Evolutionary conservation across 306 rosid species (phyloP).

Genomic region (Quercus cerris): DNA sequence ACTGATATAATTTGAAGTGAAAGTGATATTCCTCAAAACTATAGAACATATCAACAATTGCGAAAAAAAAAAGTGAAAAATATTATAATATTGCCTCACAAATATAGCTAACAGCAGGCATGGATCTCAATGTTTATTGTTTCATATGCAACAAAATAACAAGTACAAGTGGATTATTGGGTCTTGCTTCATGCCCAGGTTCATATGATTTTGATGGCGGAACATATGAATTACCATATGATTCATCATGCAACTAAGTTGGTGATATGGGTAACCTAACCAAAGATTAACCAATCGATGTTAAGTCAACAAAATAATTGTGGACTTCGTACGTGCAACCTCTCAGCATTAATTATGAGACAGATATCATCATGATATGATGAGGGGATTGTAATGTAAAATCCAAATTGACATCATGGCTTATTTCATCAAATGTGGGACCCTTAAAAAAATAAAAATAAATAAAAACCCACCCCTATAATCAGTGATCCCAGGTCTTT

Average conservation of each 20-base stretch:
- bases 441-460: not conserved
- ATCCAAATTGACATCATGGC: not conserved
- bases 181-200: not conserved
- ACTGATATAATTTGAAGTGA: no score
- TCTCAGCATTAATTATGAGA: not conserved
- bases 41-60: not conserved
- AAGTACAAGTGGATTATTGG: not conserved
- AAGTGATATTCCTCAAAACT: no score
- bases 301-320: not conserved
- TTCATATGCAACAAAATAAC: not conserved
- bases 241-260: not conserved
- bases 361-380: not conserved
- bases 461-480: not conserved
- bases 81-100: not conserved
- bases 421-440: conserved; percentile 1
- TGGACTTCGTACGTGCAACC: not conserved
- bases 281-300: not conserved
- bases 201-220: not conserved
- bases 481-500: not conserved
- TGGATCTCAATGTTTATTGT: not conserved
- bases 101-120: not conserved
- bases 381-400: not conserved
- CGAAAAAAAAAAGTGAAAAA: not conserved
- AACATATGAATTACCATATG: not conserved
- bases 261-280: not conserved